Conservation (phyloP, 2,329 filamentous ascomycete species). For the Leptographium flavum region DNA sequence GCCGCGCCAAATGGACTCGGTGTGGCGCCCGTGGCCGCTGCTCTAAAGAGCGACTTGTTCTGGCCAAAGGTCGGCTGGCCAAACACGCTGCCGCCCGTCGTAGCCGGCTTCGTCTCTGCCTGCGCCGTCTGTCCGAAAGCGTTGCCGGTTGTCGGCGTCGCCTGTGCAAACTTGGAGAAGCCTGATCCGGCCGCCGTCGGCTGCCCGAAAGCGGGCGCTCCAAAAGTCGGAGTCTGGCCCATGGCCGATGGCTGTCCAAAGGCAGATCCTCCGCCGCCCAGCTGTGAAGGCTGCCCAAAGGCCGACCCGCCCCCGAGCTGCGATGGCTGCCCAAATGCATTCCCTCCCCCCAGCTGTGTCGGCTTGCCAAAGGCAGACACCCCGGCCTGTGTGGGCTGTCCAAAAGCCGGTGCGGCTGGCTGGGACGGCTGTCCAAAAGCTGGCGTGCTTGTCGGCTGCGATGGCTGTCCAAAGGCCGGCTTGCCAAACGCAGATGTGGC, state of each 20-base stretch:
- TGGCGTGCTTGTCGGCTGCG: constrained; percentile 5
- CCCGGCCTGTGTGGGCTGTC: constrained; percentile 18
- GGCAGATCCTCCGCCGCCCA: constrained; percentile 12
- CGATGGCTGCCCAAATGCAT: constrained; percentile 19
- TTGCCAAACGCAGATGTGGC: no score
- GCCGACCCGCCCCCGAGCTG: constrained; percentile 9
- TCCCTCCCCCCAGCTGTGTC: constrained; percentile 13
- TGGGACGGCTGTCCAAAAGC: constrained; percentile 25
- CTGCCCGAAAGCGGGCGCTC: constrained; percentile 16
- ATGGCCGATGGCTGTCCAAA: constrained; percentile 17
- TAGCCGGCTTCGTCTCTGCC: constrained; percentile 2
- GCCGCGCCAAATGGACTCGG: not conserved
- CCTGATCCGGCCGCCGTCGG: constrained; percentile 7
- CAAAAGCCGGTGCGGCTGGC: constrained; percentile 22
- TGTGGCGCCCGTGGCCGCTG: not conserved
- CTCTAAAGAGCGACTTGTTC: constrained; percentile 16
- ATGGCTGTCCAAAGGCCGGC: constrained; percentile 18
- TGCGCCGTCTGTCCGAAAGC: constrained; percentile 9
- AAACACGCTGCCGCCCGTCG: constrained; percentile 13
- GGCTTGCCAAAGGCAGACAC: constrained; percentile 22
- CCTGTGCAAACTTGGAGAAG: constrained; percentile 16
- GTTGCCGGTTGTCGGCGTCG: constrained; percentile 13
- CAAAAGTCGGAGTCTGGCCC: constrained; percentile 13
- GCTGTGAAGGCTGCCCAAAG: constrained; percentile 24
- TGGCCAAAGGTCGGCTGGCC: constrained; percentile 18